Evolutionary conservation across 805 yeast species (phyloP).

Genomic region (Saturnispora quitensis): DNA sequence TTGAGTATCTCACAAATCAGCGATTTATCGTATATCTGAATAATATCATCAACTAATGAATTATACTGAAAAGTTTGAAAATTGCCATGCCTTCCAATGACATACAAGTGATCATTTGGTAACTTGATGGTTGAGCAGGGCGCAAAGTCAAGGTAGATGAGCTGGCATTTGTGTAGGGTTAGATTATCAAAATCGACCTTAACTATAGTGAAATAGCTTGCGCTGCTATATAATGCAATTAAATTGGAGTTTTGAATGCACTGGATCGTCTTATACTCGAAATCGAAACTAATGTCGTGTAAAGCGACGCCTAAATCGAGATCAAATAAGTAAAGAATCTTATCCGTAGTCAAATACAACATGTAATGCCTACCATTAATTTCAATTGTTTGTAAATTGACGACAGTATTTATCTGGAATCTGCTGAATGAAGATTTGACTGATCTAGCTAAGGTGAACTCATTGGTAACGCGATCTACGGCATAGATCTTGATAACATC

Average conservation of each 20-base stretch:
- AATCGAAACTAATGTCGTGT: background rate
- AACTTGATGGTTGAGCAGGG: conserved; percentile 18
- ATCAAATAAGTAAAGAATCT: conserved; percentile 2
- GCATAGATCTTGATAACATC: background rate
- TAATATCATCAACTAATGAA: background rate
- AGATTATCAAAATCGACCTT: background rate
- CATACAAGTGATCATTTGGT: conserved; percentile 15
- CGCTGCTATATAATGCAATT: conserved; percentile 1
- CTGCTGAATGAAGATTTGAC: background rate
- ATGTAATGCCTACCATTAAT: background rate
- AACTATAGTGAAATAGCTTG: conserved; percentile 3
- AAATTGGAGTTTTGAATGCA: background rate
- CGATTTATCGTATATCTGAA: conserved; percentile 2
- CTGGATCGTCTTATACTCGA: conserved; percentile 4
- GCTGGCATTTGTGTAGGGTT: conserved; percentile 1
- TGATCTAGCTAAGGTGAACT: background rate
- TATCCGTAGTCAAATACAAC: background rate
- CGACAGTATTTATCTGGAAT: background rate
- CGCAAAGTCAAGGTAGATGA: conserved; percentile 17
- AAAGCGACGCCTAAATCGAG: conserved; percentile 1
- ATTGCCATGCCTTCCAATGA: conserved; percentile 17
- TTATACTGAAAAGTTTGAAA: conserved; percentile 16
- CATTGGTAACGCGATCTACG: background rate
- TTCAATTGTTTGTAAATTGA: background rate
- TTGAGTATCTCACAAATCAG: background rate